Percentiles rank a stretch among this genome's conserved stretches.
phyloP scores from a whole-genome alignment of 352 stramenopile species.

The Peronospora farinosa region DNA sequence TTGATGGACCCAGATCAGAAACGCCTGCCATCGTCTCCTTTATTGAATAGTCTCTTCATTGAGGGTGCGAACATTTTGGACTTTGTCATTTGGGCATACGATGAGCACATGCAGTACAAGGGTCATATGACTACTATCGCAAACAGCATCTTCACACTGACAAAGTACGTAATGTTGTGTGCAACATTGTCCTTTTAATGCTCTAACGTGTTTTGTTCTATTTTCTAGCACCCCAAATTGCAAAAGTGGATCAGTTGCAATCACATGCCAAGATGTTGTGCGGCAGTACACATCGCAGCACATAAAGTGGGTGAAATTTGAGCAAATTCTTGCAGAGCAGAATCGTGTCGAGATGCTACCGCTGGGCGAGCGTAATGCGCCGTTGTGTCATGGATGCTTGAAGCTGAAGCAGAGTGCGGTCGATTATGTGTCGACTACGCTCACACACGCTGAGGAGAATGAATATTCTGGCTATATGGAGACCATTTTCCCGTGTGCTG shows the following conservation, averaged over 20 bases:
- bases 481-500: slow-evolving; percentile 75
- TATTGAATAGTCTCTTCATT: slow-evolving; percentile 76
- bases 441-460: slow-evolving; percentile 51
- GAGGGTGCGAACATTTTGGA: slow-evolving; percentile 65
- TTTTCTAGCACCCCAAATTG: slow-evolving; percentile 56
- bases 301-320: slow-evolving; percentile 69
- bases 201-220: slow-evolving; percentile 11
- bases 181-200: slow-evolving; percentile 1
- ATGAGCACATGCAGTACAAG: slow-evolving; percentile 78
- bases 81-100: slow-evolving; percentile 77
- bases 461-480: slow-evolving; percentile 73
- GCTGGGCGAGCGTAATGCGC: slow-evolving; percentile 73
- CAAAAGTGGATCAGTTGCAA: slow-evolving; percentile 39
- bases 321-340: slow-evolving; percentile 64
- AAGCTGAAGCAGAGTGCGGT: slow-evolving; percentile 73
- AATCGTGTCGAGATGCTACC: slow-evolving; percentile 79
- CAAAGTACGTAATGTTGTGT: slow-evolving; percentile 46
- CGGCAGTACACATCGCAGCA: slow-evolving; percentile 66
- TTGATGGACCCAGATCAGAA: slow-evolving; percentile 83
- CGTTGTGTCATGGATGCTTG: slow-evolving; percentile 74
- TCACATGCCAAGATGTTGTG: slow-evolving; percentile 78
- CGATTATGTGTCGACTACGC: slow-evolving; percentile 67
- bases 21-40: slow-evolving; percentile 61
- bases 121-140: slow-evolving; percentile 86
- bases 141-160: slow-evolving; percentile 86